A percentile compares a stretch with the other conserved stretches of the same genome.
phyloP scores from a whole-genome alignment of 139 green algal genomes.

The Chlamydomonas schloesseri region DNA sequence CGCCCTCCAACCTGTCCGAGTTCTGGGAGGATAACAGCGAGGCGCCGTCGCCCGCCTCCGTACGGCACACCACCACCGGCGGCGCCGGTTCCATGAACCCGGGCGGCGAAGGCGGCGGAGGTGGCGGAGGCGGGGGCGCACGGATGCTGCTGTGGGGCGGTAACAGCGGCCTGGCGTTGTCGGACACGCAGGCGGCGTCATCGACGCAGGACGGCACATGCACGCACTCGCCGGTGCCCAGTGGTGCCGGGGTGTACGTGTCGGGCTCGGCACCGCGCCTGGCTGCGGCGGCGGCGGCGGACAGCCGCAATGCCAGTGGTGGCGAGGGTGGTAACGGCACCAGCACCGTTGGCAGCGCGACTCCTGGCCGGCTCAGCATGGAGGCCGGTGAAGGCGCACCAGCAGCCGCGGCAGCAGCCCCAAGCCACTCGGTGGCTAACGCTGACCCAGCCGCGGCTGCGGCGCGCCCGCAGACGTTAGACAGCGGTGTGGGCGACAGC shows the following conservation, averaged over 20 bases:
- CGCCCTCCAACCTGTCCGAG: conserved; percentile 36
- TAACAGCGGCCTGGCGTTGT: not conserved
- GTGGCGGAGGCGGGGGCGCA: not conserved
- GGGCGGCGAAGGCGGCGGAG: not conserved
- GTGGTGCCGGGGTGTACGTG: not conserved
- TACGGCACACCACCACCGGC: not conserved
- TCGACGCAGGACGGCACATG: not conserved
- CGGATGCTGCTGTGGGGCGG: not conserved
- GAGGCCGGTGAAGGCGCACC: too few species aligned
- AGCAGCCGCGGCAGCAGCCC: too few species aligned
- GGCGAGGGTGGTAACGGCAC: too few species aligned
- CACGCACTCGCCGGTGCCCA: not conserved
- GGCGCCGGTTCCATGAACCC: not conserved
- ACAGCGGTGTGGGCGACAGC: too few species aligned
- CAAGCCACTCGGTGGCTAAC: too few species aligned
- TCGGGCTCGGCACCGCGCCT: too few species aligned
- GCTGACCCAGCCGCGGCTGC: too few species aligned
- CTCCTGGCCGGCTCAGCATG: too few species aligned
- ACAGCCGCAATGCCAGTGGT: too few species aligned
- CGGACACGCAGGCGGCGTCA: not conserved
- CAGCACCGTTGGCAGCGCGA: too few species aligned
- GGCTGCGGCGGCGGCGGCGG: too few species aligned
- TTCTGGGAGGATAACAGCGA: conserved; percentile 30
- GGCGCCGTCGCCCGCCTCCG: not conserved
- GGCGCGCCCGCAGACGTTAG: too few species aligned